These are phyloP conservation scores for Meripilus lineatus DNA, from an alignment of 1,284 basidiomycete species.

Conservation along the genomic window DNA sequence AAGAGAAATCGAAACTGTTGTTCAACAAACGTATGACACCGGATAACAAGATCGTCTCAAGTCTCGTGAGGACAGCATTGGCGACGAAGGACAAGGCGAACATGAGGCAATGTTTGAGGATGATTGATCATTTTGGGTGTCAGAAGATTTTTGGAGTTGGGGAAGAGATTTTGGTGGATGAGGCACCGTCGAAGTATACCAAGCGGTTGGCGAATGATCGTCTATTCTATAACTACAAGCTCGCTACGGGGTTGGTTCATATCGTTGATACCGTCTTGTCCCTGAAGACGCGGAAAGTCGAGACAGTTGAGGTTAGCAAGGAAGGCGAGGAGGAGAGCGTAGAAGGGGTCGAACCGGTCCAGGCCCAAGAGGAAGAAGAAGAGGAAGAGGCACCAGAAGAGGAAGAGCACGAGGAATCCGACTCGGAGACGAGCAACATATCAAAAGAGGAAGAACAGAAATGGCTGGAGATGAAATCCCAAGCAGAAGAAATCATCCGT, in stretches of 20 bases:
- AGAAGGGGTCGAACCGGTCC: slow-evolving; percentile 18
- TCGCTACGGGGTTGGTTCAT: slow-evolving; percentile 18
- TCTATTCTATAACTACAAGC: slow-evolving; percentile 18
- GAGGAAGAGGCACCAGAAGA: slow-evolving; percentile 10
- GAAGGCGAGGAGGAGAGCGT: slow-evolving; percentile 13
- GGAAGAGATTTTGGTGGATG: not conserved
- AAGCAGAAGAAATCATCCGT: no score
- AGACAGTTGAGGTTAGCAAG: slow-evolving; percentile 1
- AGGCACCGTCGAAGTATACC: slow-evolving; percentile 3
- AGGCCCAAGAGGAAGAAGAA: slow-evolving; percentile 15
- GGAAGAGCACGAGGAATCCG: not conserved
- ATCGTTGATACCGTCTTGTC: slow-evolving; percentile 18
- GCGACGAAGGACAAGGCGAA: slow-evolving; percentile 41
- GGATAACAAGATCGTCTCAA: slow-evolving; percentile 44
- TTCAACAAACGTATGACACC: slow-evolving; percentile 34
- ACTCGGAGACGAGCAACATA: no score
- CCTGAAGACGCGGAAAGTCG: no score
- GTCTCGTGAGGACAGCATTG: slow-evolving; percentile 49
- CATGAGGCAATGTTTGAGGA: slow-evolving; percentile 54
- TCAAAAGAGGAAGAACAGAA: slow-evolving; percentile 7
- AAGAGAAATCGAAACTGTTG: slow-evolving; percentile 30
- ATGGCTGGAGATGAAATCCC: slow-evolving; percentile 7
- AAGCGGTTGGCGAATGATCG: no score
- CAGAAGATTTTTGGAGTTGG: slow-evolving; percentile 3
- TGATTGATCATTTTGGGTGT: slow-evolving; percentile 37